Percentiles rank a stretch among this genome's conserved stretches.
Evolutionary conservation across 257 asterid species (phyloP).

Genomic region (Forsythia suspensa): DNA sequence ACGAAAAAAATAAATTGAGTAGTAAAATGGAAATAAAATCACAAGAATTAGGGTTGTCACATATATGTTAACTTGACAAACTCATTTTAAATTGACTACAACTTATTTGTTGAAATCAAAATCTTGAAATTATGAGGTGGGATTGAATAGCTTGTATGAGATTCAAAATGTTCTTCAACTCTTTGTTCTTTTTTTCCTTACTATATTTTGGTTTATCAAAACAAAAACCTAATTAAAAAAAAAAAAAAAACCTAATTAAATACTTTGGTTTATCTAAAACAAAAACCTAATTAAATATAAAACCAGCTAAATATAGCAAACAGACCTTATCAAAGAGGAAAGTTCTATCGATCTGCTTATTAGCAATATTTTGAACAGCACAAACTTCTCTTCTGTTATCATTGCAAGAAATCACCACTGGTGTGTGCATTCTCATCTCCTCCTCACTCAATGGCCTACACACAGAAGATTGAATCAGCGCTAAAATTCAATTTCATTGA

Average conservation of each 20-base stretch:
- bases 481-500: not conserved
- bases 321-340: slow-evolving; percentile 89
- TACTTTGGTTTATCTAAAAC: not conserved
- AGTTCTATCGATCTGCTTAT: slow-evolving; percentile 97
- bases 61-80: not conserved
- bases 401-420: slow-evolving; percentile 83
- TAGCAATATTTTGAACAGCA: slow-evolving; percentile 94
- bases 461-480: not conserved
- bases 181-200: not conserved
- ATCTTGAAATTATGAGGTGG: not conserved
- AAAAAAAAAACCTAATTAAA: not conserved
- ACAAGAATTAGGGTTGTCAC: not conserved
- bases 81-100: not conserved
- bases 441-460: slow-evolving; percentile 91
- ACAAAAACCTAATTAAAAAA: not conserved
- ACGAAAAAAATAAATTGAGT: not conserved
- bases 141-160: not conserved
- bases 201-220: not conserved
- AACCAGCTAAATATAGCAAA: slow-evolving; percentile 16
- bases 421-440: slow-evolving; percentile 75
- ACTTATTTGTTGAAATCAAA: not conserved
- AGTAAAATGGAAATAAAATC: not conserved
- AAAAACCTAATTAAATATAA: not conserved
- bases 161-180: not conserved
- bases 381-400: slow-evolving; percentile 86